Conservation (phyloP, 805 yeast genomes). For the Limtongia smithiae region DNA sequence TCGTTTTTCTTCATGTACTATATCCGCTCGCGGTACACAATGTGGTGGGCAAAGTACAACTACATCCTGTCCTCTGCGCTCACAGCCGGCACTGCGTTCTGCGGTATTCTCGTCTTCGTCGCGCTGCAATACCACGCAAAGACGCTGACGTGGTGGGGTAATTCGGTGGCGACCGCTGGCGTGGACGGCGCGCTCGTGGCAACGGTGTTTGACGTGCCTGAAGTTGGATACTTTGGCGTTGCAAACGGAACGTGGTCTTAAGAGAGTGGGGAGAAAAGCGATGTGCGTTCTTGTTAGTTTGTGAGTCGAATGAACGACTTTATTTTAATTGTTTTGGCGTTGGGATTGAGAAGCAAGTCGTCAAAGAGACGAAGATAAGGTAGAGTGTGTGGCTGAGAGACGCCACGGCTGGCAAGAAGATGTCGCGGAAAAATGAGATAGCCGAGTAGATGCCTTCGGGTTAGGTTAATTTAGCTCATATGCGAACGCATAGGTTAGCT, state of each 20-base stretch:
- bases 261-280: too few species aligned
- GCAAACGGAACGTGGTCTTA: slow-evolving; percentile 13
- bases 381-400: too few species aligned
- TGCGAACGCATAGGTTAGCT: too few species aligned
- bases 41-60: slow-evolving; percentile 76
- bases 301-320: too few species aligned
- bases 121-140: slow-evolving; percentile 43
- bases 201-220: slow-evolving; percentile 3
- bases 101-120: slow-evolving; percentile 56
- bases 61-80: slow-evolving; percentile 62
- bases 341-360: too few species aligned
- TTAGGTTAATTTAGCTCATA: too few species aligned
- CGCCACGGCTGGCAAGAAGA: too few species aligned
- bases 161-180: slow-evolving; percentile 29
- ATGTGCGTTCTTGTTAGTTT: too few species aligned
- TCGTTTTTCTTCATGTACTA: slow-evolving; percentile 57
- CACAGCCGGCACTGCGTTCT: slow-evolving; percentile 62
- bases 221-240: slow-evolving; percentile 12
- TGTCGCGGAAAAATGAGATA: too few species aligned
- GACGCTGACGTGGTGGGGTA: slow-evolving; percentile 64
- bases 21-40: slow-evolving; percentile 50
- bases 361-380: too few species aligned
- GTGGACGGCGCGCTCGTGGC: slow-evolving; percentile 13
- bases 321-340: too few species aligned
- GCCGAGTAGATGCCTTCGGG: too few species aligned